Evolutionary conservation across 1,139 yeast genomes (phyloP).

Genomic region (Candida pseudoviswanathii): DNA sequence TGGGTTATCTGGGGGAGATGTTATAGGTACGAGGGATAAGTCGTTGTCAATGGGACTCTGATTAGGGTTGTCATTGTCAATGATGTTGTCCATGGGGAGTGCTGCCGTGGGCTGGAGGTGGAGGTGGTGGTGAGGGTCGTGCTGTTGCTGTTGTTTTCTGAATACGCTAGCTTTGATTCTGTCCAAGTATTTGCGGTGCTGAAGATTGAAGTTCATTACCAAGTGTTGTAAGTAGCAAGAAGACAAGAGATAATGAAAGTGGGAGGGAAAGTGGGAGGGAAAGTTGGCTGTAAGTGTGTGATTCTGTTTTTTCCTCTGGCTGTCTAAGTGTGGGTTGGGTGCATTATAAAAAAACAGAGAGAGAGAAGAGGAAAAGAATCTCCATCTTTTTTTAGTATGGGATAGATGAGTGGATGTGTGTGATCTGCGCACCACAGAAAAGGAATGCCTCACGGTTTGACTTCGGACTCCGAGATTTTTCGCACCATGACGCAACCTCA

Average conservation of each 20-base stretch:
- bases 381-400: background rate
- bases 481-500: too few species aligned
- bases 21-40: constrained; percentile 15
- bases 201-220: constrained; percentile 5
- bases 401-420: background rate
- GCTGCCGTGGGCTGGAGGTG: background rate
- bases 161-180: constrained; percentile 5
- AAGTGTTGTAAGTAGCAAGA: background rate
- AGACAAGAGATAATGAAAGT: background rate
- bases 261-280: too few species aligned
- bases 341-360: constrained; percentile 2
- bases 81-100: background rate
- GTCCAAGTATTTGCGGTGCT: constrained; percentile 4
- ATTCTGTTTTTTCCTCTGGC: background rate
- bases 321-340: background rate
- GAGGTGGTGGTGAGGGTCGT: background rate
- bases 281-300: background rate
- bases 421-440: background rate
- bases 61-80: too few species aligned
- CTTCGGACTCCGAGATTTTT: too few species aligned
- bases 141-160: constrained; percentile 3
- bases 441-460: background rate
- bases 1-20: constrained; percentile 17
- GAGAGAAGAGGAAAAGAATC: background rate
- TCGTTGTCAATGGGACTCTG: constrained; percentile 1